Evolutionary conservation across 257 asterid genomes (phyloP).

Genomic region (Cinchona pubescens): DNA sequence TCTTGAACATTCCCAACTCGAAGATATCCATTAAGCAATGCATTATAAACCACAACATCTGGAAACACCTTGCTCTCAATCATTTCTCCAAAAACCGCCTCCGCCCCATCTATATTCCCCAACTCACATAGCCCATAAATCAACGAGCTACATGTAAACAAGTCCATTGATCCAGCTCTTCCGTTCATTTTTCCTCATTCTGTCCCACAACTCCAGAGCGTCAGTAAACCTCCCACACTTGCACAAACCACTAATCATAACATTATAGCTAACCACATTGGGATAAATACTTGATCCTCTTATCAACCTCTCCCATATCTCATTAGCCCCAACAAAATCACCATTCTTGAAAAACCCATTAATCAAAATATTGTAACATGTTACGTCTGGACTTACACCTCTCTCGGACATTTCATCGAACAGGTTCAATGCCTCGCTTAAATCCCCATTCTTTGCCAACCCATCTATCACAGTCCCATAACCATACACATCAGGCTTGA

Average conservation of each 20-base stretch:
- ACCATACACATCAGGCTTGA: constrained; percentile 65
- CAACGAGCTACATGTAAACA: constrained; percentile 62
- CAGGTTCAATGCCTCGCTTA: constrained; percentile 53
- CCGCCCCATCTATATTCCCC: constrained; percentile 68
- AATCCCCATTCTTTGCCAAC: constrained; percentile 52
- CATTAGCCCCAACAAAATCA: constrained; percentile 43
- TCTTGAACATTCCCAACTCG: constrained; percentile 40
- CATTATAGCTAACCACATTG: constrained; percentile 62
- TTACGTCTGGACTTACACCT: constrained; percentile 62
- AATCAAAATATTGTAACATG: constrained; percentile 71
- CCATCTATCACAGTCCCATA: constrained; percentile 77
- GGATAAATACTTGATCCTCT: constrained; percentile 60
- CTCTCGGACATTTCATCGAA: constrained; percentile 82
- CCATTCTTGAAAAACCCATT: constrained; percentile 68
- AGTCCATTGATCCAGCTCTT: constrained; percentile 71
- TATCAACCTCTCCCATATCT: constrained; percentile 64
- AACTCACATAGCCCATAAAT: constrained; percentile 75
- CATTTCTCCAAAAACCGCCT: constrained; percentile 62
- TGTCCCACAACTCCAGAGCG: constrained; percentile 60
- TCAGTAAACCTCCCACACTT: constrained; percentile 64
- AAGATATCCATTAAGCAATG: constrained; percentile 67
- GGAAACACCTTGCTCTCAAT: constrained; percentile 41
- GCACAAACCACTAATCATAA: constrained; percentile 82
- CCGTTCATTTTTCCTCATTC: constrained; percentile 62
- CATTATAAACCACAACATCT: constrained; percentile 67